phyloP scores from a whole-genome alignment of 2,329 filamentous ascomycete species.

The Aspergillaceae sp. region DNA sequence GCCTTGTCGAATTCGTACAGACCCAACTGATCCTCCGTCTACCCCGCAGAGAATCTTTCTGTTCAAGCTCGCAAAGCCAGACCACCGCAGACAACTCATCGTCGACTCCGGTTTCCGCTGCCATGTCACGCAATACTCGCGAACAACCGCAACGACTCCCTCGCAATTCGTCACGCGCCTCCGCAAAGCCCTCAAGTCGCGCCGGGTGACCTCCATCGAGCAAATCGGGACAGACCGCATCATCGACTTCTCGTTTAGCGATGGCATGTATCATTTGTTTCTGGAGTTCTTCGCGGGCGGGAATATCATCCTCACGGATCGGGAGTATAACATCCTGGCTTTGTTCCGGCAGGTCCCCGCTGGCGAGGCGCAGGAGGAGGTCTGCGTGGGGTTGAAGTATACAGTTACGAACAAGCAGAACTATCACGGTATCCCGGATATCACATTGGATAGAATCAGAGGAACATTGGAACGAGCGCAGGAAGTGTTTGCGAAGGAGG shows the following conservation, averaged over 20 bases:
- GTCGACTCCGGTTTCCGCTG: slow-evolving; percentile 94
- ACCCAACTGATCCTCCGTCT: not conserved
- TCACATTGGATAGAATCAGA: slow-evolving; percentile 65
- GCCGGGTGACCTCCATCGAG: slow-evolving; percentile 67
- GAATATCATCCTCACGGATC: slow-evolving; percentile 87
- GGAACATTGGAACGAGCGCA: slow-evolving; percentile 60
- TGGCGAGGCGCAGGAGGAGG: slow-evolving; percentile 73
- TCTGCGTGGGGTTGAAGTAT: slow-evolving; percentile 69
- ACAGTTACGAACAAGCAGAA: slow-evolving; percentile 77
- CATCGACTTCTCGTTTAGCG: slow-evolving; percentile 84
- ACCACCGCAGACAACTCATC: slow-evolving; percentile 79
- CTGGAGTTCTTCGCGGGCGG: slow-evolving; percentile 95
- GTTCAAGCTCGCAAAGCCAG: slow-evolving; percentile 86
- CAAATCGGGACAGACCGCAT: slow-evolving; percentile 92
- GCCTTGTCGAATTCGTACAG: too few relatives aligned
- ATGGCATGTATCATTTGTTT: slow-evolving; percentile 79
- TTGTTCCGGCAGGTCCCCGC: slow-evolving; percentile 72
- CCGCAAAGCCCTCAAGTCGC: slow-evolving; percentile 79
- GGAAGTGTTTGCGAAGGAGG: slow-evolving; percentile 30
- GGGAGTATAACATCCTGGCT: slow-evolving; percentile 70
- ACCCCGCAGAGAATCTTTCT: slow-evolving; percentile 67
- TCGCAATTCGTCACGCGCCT: slow-evolving; percentile 77
- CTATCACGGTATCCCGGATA: slow-evolving; percentile 61
- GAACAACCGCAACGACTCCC: slow-evolving; percentile 74
- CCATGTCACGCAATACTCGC: slow-evolving; percentile 83